Evolutionary conservation across 2,329 filamentous ascomycete species (phyloP), one percentile per base, ranked within the genome.

Genomic region (Cryphonectria parasitica): DNA sequence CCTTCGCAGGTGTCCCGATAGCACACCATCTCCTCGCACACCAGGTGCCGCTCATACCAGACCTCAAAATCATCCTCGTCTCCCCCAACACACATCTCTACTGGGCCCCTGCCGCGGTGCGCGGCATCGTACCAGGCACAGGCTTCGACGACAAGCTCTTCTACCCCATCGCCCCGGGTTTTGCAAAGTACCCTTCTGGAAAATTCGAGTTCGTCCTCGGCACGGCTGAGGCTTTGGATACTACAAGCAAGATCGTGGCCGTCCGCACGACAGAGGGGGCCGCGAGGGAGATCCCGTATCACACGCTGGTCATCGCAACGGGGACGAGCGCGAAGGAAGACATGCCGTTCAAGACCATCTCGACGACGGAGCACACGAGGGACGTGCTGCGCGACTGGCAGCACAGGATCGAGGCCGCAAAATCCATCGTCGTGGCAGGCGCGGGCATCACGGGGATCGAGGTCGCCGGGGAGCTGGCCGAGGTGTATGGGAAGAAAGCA

Each of bases 291-390:
- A 75, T 88, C 68, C 71, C 72, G 28, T 90, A 89, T 75, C 82
- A 88, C 73, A 83, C 82, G 31, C 79, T 89, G 17, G 75, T 90
- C 71, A 78, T 90, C 60, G 86, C 87, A 13, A 90, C 88, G 2
- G 88, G 88, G 10, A 78, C 84, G 3, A 79, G 79, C 39, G 80
- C 82, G 43, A 78, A 75, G 31, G 82, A 80, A 5, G 78, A 76
- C 71, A 80, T 85, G 78, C 86, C 87, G 0, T 89, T 84, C 77
- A 89, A 88, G 77, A 78, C 77, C 28, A 73, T 84, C 13, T 81
- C 77, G 5, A 81, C 81, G 1, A 82, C 82, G 0, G 79, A 83
- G 68, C 75, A 81, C 69, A 85, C 85, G 39, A 81, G 80, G 67
- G 76, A 77, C 0, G 78, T 77, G 28, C 74, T 87, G 3, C 79